phyloP scores from a whole-genome alignment of 2,329 filamentous ascomycete genomes.

The Clarireedia homoeocarpa region DNA sequence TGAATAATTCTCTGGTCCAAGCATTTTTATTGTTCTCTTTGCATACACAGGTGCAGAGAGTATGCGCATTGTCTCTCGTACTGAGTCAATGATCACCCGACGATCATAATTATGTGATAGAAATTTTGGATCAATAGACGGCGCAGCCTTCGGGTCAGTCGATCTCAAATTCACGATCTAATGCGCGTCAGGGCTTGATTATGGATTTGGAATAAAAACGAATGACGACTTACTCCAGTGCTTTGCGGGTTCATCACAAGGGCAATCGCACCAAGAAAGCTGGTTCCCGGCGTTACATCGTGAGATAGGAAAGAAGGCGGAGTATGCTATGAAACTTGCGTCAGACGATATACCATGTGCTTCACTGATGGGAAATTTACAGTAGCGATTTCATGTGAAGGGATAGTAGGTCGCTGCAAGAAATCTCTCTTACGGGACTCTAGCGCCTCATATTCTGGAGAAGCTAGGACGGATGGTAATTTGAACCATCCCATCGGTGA shows the following conservation, averaged over 20 bases:
- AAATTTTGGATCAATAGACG: slow-evolving; percentile 38
- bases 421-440: neutral
- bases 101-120: slow-evolving; percentile 35
- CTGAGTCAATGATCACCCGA: slow-evolving; percentile 34
- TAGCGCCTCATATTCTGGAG: slow-evolving; percentile 39
- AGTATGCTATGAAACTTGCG: slow-evolving; percentile 39
- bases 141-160: slow-evolving; percentile 37
- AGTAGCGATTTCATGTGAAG: neutral
- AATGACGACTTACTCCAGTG: neutral
- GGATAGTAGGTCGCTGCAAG: neutral
- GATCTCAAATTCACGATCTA: neutral
- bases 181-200: neutral
- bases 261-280: slow-evolving; percentile 4
- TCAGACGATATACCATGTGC: neutral
- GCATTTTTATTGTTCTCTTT: slow-evolving; percentile 20
- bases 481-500: slow-evolving; percentile 39
- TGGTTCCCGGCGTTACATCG: neutral
- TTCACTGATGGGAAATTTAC: neutral
- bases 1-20: slow-evolving; percentile 7
- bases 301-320: slow-evolving; percentile 5
- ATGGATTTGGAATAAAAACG: neutral
- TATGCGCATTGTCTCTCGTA: slow-evolving; percentile 32
- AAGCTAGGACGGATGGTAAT: slow-evolving; percentile 32
- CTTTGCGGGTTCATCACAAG: slow-evolving; percentile 41
- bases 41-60: slow-evolving; percentile 3